A percentile compares a stretch with the other conserved stretches of the same genome.
Conservation (phyloP, 305 asterid species). For the Ruellia speciosa region DNA sequence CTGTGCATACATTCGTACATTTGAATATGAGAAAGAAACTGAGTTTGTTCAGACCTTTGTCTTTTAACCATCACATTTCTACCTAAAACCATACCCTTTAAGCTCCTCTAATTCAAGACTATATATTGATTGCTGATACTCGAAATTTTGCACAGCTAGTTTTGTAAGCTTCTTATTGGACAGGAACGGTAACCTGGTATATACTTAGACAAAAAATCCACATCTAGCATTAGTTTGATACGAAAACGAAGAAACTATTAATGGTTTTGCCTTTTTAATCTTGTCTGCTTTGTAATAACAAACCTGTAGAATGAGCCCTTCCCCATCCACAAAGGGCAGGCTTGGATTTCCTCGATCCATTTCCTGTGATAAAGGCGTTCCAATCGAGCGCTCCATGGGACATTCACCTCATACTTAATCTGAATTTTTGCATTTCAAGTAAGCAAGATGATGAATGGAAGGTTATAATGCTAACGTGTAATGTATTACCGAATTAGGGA, state of each 20-base stretch:
- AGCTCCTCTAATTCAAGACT: constrained; percentile 46
- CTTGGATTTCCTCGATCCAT: constrained; percentile 50
- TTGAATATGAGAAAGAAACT: background rate
- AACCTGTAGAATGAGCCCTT: constrained; percentile 46
- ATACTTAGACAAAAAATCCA: background rate
- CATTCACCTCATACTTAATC: constrained; percentile 44
- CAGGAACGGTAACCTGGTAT: constrained; percentile 31
- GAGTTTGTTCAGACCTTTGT: background rate
- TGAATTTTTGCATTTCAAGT: constrained; percentile 7
- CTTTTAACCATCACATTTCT: background rate
- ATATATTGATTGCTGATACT: constrained; percentile 35
- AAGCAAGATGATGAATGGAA: background rate
- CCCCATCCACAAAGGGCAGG: constrained; percentile 26
- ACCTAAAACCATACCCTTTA: constrained; percentile 27
- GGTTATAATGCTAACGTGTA: no score
- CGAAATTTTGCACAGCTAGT: constrained; percentile 44
- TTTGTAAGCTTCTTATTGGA: constrained; percentile 36
- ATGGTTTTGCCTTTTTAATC: no score
- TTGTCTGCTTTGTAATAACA: background rate
- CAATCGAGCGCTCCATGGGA: constrained; percentile 50
- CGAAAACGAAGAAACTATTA: background rate
- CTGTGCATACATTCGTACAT: constrained; percentile 18
- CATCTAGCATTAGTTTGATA: background rate
- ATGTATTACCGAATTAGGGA: no score
- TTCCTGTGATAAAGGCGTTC: constrained; percentile 53